These are phyloP conservation scores for Sporodiniella umbellata DNA, from an alignment of 371 early-diverging fungal genomes.

Conservation along the genomic window DNA sequence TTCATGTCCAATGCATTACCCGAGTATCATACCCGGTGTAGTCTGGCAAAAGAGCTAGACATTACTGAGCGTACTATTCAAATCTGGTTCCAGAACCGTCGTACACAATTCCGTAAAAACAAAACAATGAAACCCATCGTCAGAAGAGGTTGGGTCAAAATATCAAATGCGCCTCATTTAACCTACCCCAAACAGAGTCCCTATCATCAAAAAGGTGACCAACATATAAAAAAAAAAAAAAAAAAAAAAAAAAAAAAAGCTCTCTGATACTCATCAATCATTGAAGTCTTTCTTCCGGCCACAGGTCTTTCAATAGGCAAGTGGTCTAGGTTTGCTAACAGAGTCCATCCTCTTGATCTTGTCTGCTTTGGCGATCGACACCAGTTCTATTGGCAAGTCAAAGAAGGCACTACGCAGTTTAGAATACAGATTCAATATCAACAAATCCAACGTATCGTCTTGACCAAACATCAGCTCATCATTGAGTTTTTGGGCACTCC, in stretches of 20 bases:
- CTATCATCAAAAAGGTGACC: no score
- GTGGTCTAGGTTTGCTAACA: constrained; percentile 31
- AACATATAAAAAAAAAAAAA: no score
- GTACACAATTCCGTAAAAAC: constrained; percentile 54
- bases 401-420: constrained; percentile 29
- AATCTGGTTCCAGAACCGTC: constrained; percentile 95
- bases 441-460: constrained; percentile 19
- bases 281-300: constrained; percentile 25
- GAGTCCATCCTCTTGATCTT: constrained; percentile 18
- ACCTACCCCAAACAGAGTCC: no score
- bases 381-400: constrained; percentile 36
- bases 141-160: constrained; percentile 31
- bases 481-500: constrained; percentile 11
- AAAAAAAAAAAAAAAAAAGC: no score
- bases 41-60: constrained; percentile 32
- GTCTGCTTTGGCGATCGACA: constrained; percentile 25
- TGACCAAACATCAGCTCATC: constrained; percentile 12
- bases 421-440: constrained; percentile 26
- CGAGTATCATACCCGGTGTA: constrained; percentile 22
- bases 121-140: constrained; percentile 32
- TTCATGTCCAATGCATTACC: constrained; percentile 38
- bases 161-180: no score
- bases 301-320: constrained; percentile 27
- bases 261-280: no score
- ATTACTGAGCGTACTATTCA: constrained; percentile 72